These are phyloP conservation scores for Cercospora janseana DNA, from an alignment of 2,329 filamentous ascomycete species.

Conservation along the genomic window DNA sequence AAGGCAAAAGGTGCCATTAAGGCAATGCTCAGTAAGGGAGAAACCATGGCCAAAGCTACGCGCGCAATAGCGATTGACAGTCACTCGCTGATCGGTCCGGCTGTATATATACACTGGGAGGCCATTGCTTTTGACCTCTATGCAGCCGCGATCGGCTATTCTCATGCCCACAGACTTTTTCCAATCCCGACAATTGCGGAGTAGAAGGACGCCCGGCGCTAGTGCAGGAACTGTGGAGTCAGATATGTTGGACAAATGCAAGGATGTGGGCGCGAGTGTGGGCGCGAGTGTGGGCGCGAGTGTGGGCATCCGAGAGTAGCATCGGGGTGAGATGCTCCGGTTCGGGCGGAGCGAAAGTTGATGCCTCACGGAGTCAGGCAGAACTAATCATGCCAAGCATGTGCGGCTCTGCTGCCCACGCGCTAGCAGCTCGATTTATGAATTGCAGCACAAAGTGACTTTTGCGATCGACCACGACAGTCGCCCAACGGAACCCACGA, in stretches of 20 bases:
- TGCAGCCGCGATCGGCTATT: too few species aligned
- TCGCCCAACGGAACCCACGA: conserved; percentile 11
- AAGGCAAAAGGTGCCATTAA: neutral
- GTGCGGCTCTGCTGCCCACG: conserved; percentile 11
- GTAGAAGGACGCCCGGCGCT: neutral
- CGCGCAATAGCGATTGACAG: neutral
- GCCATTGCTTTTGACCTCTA: too few species aligned
- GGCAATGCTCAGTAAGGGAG: neutral
- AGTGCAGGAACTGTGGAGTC: conserved; percentile 10
- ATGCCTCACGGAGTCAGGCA: neutral
- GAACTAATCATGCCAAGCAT: neutral
- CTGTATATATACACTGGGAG: too few species aligned
- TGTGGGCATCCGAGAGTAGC: too few species aligned
- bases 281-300: too few species aligned
- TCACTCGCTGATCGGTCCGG: too few species aligned
- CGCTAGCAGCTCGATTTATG: conserved; percentile 14
- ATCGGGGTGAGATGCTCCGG: too few species aligned
- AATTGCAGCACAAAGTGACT: neutral
- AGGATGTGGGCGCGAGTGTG: too few species aligned
- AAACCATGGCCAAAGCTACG: neutral
- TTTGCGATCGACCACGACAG: conserved; percentile 10
- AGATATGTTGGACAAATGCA: too few species aligned
- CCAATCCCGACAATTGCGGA: too few species aligned
- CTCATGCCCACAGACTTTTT: too few species aligned
- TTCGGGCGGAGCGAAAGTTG: too few species aligned